Evolutionary conservation across 495 filamentous ascomycete species (phyloP), one percentile per base, ranked within the genome.

Genomic region (Daldinia concentrica): DNA sequence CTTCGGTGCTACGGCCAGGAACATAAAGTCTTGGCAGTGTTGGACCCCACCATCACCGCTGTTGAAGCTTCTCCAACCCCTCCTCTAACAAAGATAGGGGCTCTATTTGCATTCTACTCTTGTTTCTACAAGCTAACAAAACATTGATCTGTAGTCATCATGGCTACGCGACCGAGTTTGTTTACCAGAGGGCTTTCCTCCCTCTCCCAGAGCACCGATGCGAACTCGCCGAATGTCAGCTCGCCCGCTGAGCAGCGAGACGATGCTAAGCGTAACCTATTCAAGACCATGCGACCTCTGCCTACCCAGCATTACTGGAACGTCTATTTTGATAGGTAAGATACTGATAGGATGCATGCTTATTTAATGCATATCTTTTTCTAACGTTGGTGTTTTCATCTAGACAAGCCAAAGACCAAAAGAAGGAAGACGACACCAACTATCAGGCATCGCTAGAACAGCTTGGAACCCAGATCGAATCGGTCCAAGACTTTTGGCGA

Each of bases 401-500:
- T 51, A 81, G 81, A 71, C 80, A 80, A 68, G 72, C 79, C 68
- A 84, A 81, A 62, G 79, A 83, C 4, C 78, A 78, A 61, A 76
- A 79, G 55, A 79, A 79, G 56, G 66, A 78, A 45, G 74, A 76
- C 50, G 78, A 81, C 51, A 76, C 70, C 64, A 79, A 78, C 60
- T 94, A 92, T 80, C 84, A 86, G 65, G 86, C 84, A 45, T 86
- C 89, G 64, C 86, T 93, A 22, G 91, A 89, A 72, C 84, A 90
- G 70, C 81, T 93, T 1, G 86, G 88, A 69, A 81, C 87, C 48
- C 89, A 87, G 75, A 90, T 94, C 79, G 85, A 89, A 79, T 90
- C 89, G 69, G 87, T 92, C 70, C 87, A 92, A 76, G 89, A 90
- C 68, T 97, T 97, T 81, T 97, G 93, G 91, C 88, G 92, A 64